These are phyloP conservation scores for Pichia sp. DNA, from an alignment of 1,139 yeast genomes.

Conservation along the genomic window DNA sequence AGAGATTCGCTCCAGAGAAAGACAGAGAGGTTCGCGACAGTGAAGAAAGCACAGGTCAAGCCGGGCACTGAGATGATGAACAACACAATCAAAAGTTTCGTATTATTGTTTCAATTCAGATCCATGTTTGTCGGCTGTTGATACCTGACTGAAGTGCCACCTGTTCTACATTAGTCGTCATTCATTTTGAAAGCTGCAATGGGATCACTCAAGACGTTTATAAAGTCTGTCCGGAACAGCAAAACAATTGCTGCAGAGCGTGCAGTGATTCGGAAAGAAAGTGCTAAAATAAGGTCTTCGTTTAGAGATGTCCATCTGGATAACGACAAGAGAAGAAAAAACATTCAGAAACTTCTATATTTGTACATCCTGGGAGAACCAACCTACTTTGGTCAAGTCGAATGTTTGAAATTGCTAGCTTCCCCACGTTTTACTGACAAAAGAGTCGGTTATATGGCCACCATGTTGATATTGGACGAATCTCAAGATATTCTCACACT, in stretches of 20 bases:
- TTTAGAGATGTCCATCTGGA: constrained; percentile 83
- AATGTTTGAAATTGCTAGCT: constrained; percentile 86
- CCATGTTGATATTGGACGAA: constrained; percentile 88
- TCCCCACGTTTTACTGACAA: constrained; percentile 84
- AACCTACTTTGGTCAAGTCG: constrained; percentile 98
- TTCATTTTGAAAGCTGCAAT: constrained; percentile 13
- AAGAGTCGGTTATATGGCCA: constrained; percentile 88
- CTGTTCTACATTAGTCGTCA: no score
- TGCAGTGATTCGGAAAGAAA: constrained; percentile 84
- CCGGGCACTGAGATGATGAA: neutral
- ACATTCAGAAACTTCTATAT: constrained; percentile 83
- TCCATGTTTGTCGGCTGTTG: neutral
- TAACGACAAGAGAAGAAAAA: constrained; percentile 68
- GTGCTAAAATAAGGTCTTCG: constrained; percentile 89
- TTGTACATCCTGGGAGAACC: constrained; percentile 92
- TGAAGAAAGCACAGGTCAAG: neutral
- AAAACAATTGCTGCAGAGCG: constrained; percentile 97
- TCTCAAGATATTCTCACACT: constrained; percentile 92
- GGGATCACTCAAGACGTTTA: constrained; percentile 76
- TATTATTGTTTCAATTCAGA: neutral
- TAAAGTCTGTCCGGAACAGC: constrained; percentile 85
- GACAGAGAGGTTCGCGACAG: neutral
- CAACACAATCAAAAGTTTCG: neutral
- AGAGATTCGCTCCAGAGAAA: neutral
- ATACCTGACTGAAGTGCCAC: no score